These are phyloP conservation scores for Bondarzewia mesenterica DNA, from an alignment of 1,284 basidiomycete species.

Conservation along the genomic window DNA sequence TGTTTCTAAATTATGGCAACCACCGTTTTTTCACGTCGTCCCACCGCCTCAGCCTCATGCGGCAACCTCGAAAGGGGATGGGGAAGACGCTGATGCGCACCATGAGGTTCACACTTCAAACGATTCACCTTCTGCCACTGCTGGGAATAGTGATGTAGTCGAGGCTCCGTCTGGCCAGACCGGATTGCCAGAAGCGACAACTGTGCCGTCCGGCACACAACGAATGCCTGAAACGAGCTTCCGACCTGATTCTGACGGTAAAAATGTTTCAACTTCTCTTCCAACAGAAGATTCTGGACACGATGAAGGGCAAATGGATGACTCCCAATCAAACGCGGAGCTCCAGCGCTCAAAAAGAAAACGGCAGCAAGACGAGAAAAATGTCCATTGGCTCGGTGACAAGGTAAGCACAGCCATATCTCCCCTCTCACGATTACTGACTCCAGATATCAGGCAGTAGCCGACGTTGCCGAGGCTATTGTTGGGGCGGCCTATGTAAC, in stretches of 20 bases:
- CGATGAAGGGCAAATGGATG: no score
- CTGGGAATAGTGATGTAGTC: no score
- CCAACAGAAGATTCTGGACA: background rate
- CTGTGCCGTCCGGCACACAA: no score
- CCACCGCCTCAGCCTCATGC: conserved; percentile 9
- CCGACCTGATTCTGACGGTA: no score
- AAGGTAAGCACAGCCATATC: conserved; percentile 42
- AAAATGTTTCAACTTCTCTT: no score
- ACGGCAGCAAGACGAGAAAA: conserved; percentile 36
- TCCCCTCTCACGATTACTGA: background rate
- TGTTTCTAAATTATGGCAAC: conserved; percentile 54
- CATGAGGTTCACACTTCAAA: no score
- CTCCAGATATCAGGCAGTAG: conserved; percentile 47
- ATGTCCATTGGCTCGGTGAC: conserved; percentile 60
- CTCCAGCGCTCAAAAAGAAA: conserved; percentile 30
- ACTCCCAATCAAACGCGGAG: background rate
- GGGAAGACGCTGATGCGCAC: no score
- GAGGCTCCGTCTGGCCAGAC: no score
- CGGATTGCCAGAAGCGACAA: no score
- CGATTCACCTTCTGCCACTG: no score
- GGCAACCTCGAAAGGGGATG: background rate
- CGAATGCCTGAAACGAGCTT: no score
- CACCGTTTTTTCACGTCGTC: conserved; percentile 34
- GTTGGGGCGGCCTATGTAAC: conserved; percentile 73
- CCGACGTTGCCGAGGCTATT: conserved; percentile 76